These are phyloP conservation scores for Ascochyta pisi DNA, from an alignment of 2,329 filamentous ascomycete species.

Conservation along the genomic window DNA sequence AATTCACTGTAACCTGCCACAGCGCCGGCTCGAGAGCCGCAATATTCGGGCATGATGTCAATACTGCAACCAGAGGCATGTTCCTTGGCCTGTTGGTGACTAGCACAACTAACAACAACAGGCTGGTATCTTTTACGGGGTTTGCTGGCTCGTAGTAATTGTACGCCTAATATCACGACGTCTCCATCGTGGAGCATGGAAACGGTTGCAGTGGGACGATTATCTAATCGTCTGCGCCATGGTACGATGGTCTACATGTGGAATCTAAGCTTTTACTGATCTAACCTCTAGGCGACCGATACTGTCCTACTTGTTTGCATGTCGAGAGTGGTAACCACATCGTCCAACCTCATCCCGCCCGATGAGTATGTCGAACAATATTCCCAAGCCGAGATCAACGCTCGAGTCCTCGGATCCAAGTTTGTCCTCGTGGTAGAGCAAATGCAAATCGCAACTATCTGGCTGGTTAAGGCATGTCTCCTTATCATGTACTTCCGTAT, in stretches of 20 bases:
- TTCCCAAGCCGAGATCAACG: slow-evolving; percentile 47
- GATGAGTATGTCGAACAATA: slow-evolving; percentile 40
- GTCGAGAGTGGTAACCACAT: slow-evolving; percentile 40
- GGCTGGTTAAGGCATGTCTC: slow-evolving; percentile 62
- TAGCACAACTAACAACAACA: slow-evolving; percentile 6
- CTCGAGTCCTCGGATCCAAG: slow-evolving; percentile 61
- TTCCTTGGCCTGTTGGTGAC: neutral
- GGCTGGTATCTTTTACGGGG: slow-evolving; percentile 42
- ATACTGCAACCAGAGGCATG: slow-evolving; percentile 39
- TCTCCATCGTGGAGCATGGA: slow-evolving; percentile 43
- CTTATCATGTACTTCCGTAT: slow-evolving; percentile 61
- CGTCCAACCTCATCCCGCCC: slow-evolving; percentile 47
- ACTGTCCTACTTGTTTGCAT: slow-evolving; percentile 45
- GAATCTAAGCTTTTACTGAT: slow-evolving; percentile 9
- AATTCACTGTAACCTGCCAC: slow-evolving; percentile 6
- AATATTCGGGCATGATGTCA: slow-evolving; percentile 27
- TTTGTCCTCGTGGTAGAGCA: slow-evolving; percentile 62
- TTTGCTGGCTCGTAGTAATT: slow-evolving; percentile 45
- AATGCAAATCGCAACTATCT: slow-evolving; percentile 59
- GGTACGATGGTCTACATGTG: slow-evolving; percentile 25
- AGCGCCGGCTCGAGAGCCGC: slow-evolving; percentile 13
- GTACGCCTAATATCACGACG: slow-evolving; percentile 39
- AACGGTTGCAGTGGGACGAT: slow-evolving; percentile 44
- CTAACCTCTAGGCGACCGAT: slow-evolving; percentile 33
- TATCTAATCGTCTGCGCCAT: slow-evolving; percentile 46